Evolutionary conservation across 78 protist species (phyloP).

Genomic region (slime mould (Dictyostelium discoideum)): DNA sequence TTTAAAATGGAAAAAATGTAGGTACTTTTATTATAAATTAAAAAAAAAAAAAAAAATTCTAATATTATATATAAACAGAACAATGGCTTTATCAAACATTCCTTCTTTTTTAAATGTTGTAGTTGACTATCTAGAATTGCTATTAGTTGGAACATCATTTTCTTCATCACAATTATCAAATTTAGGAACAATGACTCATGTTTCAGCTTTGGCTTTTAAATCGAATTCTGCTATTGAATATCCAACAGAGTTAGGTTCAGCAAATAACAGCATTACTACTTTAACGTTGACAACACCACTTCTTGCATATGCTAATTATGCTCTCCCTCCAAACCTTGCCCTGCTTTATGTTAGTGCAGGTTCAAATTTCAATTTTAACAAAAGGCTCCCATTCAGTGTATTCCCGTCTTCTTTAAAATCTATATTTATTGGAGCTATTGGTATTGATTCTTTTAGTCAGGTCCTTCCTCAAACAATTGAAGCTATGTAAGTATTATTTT

Average conservation of each 20-base stretch:
- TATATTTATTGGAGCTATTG: background rate
- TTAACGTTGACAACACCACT: background rate
- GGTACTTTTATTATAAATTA: no score
- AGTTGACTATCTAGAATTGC: no score
- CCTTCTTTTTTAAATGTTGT: no score
- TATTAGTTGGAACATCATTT: background rate
- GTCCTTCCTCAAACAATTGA: background rate
- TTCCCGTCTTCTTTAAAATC: background rate
- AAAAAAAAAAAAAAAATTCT: no score
- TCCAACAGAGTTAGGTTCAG: background rate
- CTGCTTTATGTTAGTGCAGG: background rate
- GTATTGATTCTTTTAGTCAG: background rate
- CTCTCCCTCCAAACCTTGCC: background rate
- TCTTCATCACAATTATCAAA: background rate
- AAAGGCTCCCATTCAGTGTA: background rate
- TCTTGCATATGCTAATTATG: background rate
- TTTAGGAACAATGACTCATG: background rate
- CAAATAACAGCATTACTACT: background rate
- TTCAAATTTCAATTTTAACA: background rate
- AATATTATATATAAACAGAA: no score
- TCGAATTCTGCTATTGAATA: background rate
- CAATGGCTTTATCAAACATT: no score
- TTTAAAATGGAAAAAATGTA: background rate
- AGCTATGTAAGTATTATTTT: background rate
- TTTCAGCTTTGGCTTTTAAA: background rate